Evolutionary conservation across 2,329 filamentous ascomycete genomes (phyloP).

Genomic region (Claviceps fusiformis): DNA sequence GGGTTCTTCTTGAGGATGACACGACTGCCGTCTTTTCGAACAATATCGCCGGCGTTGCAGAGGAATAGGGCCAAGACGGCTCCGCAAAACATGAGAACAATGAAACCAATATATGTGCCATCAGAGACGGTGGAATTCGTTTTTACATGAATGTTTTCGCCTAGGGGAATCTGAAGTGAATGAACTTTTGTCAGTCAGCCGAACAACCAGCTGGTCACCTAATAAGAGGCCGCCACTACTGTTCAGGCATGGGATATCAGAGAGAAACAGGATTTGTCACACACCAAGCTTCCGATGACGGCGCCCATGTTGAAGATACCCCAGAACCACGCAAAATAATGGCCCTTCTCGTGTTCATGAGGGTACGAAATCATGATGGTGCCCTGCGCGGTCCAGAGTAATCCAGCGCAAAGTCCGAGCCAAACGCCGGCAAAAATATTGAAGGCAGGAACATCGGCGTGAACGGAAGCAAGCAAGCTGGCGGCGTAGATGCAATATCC

Average conservation of each 20-base stretch:
- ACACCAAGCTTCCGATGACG: constrained; percentile 62
- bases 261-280: constrained; percentile 7
- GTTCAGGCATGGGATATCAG: too few species aligned
- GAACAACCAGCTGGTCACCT: neutral
- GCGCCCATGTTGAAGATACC: constrained; percentile 88
- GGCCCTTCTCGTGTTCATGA: constrained; percentile 65
- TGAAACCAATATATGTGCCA: constrained; percentile 79
- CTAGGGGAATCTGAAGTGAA: constrained; percentile 41
- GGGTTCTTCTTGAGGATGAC: constrained; percentile 87
- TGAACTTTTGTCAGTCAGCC: neutral
- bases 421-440: constrained; percentile 60
- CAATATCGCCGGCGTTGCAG: constrained; percentile 56
- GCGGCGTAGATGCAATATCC: constrained; percentile 64
- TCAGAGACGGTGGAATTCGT: constrained; percentile 42
- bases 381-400: constrained; percentile 73
- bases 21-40: constrained; percentile 63
- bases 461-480: constrained; percentile 55
- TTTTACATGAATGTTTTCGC: constrained; percentile 49
- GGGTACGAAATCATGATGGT: constrained; percentile 88
- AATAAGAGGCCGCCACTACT: neutral
- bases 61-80: constrained; percentile 57
- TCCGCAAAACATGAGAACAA: constrained; percentile 66
- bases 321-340: constrained; percentile 87
- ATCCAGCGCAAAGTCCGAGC: constrained; percentile 64
- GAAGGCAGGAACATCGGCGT: constrained; percentile 31